These are phyloP conservation scores for Boletus barrowsii DNA, from an alignment of 768 basidiomycete genomes.

Conservation along the genomic window DNA sequence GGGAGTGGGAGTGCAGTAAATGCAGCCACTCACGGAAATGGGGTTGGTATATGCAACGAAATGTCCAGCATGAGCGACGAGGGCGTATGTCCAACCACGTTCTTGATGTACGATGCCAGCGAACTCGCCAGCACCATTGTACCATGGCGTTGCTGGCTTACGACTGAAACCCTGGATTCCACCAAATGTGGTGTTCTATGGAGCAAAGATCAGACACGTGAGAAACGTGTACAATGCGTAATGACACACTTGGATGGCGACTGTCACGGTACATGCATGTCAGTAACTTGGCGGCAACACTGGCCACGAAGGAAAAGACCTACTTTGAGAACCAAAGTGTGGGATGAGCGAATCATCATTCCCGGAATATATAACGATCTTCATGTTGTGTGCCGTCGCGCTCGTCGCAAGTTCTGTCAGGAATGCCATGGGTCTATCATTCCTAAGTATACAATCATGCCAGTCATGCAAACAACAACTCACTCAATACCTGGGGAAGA, in stretches of 20 bases:
- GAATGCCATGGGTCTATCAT: slow-evolving; percentile 56
- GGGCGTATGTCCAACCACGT: slow-evolving; percentile 49
- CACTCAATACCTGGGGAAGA: slow-evolving; percentile 32
- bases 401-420: slow-evolving; percentile 62
- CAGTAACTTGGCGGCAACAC: not conserved
- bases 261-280: slow-evolving; percentile 26
- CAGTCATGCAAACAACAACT: slow-evolving; percentile 14
- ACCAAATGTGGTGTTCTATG: slow-evolving; percentile 73
- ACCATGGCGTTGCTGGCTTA: slow-evolving; percentile 66
- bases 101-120: slow-evolving; percentile 76
- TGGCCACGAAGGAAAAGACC: slow-evolving; percentile 4
- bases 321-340: slow-evolving; percentile 62
- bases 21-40: slow-evolving; percentile 38
- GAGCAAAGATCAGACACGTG: not conserved
- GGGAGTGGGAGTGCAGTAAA: not conserved
- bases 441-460: not conserved
- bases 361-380: slow-evolving; percentile 62
- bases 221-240: not conserved
- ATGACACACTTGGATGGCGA: slow-evolving; percentile 49
- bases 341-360: slow-evolving; percentile 65
- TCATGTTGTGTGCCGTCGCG: slow-evolving; percentile 44
- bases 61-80: slow-evolving; percentile 39
- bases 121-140: slow-evolving; percentile 50
- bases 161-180: slow-evolving; percentile 72
- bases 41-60: slow-evolving; percentile 36